A percentile compares a stretch with the other conserved stretches of the same genome.
Evolutionary conservation across 1,284 basidiomycete species (phyloP).

Genomic region (Xanthoconium separans): DNA sequence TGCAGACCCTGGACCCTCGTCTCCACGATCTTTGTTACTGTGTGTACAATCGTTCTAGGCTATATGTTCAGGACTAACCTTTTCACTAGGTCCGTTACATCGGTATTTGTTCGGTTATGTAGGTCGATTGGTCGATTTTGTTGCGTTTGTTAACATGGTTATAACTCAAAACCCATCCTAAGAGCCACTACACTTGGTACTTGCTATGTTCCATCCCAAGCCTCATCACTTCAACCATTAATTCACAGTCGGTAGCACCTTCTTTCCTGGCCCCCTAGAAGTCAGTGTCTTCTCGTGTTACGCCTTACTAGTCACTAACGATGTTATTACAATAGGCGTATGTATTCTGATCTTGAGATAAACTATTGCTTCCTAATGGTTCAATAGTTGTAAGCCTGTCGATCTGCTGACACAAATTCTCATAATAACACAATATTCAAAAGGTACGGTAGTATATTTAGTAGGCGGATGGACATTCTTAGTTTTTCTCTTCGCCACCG

Average conservation of each 20-base stretch:
- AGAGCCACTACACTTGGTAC: neutral
- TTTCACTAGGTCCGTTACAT: conserved; percentile 5
- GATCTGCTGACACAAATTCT: neutral
- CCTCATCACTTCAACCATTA: neutral
- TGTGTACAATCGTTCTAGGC: neutral
- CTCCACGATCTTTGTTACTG: neutral
- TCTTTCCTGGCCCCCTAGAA: neutral
- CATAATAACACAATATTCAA: neutral
- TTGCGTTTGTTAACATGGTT: too few relatives aligned
- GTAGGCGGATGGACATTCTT: neutral
- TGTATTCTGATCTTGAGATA: neutral
- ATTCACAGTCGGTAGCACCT: neutral
- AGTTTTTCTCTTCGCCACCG: conserved; percentile 4
- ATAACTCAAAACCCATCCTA: neutral
- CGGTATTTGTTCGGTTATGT: neutral
- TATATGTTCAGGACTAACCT: neutral
- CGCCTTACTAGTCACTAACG: neutral
- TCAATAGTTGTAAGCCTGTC: neutral
- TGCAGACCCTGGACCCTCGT: neutral
- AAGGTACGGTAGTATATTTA: neutral
- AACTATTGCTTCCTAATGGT: neutral
- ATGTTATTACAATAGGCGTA: neutral
- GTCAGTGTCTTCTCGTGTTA: neutral
- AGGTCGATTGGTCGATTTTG: neutral
- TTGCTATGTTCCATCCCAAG: neutral